Conservation (phyloP, 2,329 filamentous ascomycete genomes). For the Rhytidhysteron rufulum region DNA sequence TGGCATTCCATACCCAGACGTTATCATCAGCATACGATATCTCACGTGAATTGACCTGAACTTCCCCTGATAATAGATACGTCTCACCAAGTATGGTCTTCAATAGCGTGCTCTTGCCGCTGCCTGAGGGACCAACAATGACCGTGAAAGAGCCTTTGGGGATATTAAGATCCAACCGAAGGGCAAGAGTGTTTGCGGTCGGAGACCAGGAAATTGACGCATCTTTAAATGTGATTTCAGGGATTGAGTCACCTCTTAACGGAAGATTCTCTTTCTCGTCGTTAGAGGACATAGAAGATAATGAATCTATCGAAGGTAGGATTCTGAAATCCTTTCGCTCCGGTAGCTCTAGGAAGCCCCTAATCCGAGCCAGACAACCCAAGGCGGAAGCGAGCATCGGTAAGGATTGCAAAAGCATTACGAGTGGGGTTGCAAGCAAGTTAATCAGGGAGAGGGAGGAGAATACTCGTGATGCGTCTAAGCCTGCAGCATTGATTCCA, state of each 20-base stretch:
- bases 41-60: constrained; percentile 4
- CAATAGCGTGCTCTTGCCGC: constrained; percentile 33
- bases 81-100: constrained; percentile 16
- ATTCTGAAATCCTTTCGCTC: no score
- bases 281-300: not conserved
- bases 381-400: no score
- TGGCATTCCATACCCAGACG: constrained; percentile 24
- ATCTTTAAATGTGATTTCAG: not conserved
- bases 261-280: not conserved
- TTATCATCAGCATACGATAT: constrained; percentile 23
- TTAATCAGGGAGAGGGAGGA: no score
- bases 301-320: no score
- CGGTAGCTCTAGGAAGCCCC: no score
- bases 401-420: no score
- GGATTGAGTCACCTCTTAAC: not conserved
- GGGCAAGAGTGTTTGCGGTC: no score
- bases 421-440: no score
- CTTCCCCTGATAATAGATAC: constrained; percentile 8
- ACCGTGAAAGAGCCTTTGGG: constrained; percentile 8
- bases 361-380: constrained; percentile 13
- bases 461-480: no score
- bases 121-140: constrained; percentile 11
- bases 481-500: no score
- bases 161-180: no score
- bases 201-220: not conserved